Evolutionary conservation across 2,329 filamentous ascomycete genomes (phyloP).

Genomic region (Xylariaceae sp.): DNA sequence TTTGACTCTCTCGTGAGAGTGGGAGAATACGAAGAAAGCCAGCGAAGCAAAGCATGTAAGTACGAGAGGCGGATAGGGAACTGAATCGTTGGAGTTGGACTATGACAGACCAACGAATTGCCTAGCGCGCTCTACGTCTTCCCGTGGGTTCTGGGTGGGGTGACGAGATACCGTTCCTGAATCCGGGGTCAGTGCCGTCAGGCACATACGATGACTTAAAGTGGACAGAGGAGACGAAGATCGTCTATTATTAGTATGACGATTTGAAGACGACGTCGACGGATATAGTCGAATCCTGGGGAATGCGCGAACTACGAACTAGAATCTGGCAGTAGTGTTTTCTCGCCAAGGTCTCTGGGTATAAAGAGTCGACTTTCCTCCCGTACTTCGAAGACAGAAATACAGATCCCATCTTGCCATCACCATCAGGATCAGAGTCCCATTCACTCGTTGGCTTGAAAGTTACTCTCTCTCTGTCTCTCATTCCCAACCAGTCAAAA

Average conservation of each 20-base stretch:
- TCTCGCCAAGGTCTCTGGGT: background rate
- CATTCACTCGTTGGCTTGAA: background rate
- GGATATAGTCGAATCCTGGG: background rate
- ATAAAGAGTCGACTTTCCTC: conserved; percentile 6
- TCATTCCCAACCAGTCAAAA: conserved; percentile 13
- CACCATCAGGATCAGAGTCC: background rate
- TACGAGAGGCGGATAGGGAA: background rate
- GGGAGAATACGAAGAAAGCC: background rate
- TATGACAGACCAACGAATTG: background rate
- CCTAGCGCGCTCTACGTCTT: background rate
- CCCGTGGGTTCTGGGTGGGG: no score
- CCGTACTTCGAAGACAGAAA: background rate
- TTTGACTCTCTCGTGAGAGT: background rate
- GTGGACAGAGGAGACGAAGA: no score
- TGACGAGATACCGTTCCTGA: no score
- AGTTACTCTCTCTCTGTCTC: background rate
- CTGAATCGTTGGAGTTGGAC: background rate
- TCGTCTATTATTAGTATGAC: background rate
- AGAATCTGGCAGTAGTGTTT: background rate
- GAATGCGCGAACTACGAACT: background rate
- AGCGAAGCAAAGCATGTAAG: background rate
- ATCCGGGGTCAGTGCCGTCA: no score
- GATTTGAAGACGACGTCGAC: background rate
- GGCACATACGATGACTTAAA: no score
- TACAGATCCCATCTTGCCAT: no score